Percentiles rank a stretch among this genome's conserved stretches.
phyloP scores from a whole-genome alignment of 495 filamentous ascomycete species.

The Trypethelium eluteriae region DNA sequence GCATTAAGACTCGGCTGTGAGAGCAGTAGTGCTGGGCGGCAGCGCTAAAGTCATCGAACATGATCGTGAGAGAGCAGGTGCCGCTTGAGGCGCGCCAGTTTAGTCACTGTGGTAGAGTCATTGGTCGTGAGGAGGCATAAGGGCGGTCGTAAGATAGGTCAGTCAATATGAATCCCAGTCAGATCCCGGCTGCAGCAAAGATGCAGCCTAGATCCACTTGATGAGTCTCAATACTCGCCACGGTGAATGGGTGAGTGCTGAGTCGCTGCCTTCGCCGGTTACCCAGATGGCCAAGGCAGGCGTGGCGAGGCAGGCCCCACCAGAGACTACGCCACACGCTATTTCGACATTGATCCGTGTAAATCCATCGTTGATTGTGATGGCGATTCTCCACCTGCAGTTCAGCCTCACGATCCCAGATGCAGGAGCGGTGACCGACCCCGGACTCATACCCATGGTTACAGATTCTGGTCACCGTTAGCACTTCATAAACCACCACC shows the following conservation, averaged over 20 bases:
- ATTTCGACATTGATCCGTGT: background rate
- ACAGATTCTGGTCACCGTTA: background rate
- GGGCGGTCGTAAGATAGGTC: background rate
- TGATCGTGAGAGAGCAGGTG: background rate
- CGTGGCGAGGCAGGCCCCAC: background rate
- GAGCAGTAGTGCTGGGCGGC: background rate
- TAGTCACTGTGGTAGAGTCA: background rate
- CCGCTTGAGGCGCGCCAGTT: background rate
- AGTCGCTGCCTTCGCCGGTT: background rate
- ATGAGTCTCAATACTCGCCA: background rate
- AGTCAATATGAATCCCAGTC: background rate
- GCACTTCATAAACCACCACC: background rate
- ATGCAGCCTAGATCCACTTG: background rate
- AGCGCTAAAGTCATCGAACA: background rate
- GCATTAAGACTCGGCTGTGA: background rate
- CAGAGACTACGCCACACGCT: background rate
- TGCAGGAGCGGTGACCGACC: background rate
- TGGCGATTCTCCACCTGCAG: background rate
- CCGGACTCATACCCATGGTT: background rate
- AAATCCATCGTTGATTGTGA: too few species aligned
- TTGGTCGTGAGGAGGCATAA: background rate
- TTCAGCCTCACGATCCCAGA: conserved; percentile 1
- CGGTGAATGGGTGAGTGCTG: background rate
- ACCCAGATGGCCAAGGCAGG: background rate
- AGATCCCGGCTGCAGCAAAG: background rate